phyloP scores from a whole-genome alignment of 2,329 filamentous ascomycete species.

The Simplicillium aogashimaense region DNA sequence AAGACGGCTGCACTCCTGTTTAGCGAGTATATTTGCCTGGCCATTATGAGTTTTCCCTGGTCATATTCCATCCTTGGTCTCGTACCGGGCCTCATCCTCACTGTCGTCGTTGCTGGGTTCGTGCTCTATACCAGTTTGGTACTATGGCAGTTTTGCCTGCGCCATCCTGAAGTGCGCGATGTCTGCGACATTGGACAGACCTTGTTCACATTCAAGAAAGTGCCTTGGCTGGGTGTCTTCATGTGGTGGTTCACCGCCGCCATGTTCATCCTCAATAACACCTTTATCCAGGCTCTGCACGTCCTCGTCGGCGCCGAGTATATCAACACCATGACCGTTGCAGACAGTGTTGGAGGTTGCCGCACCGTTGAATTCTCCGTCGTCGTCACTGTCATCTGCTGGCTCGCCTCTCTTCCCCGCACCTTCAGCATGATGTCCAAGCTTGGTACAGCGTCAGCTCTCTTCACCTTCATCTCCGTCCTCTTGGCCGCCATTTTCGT shows the following conservation, averaged over 20 bases:
- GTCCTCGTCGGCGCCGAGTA: slow-evolving; percentile 80
- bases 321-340: slow-evolving; percentile 75
- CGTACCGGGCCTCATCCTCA: slow-evolving; percentile 75
- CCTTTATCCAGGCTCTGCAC: slow-evolving; percentile 76
- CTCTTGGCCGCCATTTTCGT: slow-evolving; percentile 76
- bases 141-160: slow-evolving; percentile 76
- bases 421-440: slow-evolving; percentile 76
- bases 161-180: slow-evolving; percentile 84
- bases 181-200: slow-evolving; percentile 94
- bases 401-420: slow-evolving; percentile 69
- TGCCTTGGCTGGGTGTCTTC: slow-evolving; percentile 39
- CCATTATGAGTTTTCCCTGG: slow-evolving; percentile 93
- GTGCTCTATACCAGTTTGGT: slow-evolving; percentile 66
- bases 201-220: slow-evolving; percentile 77
- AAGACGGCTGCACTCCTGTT: slow-evolving; percentile 90
- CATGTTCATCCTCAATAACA: slow-evolving; percentile 93
- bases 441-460: slow-evolving; percentile 67
- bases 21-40: slow-evolving; percentile 87
- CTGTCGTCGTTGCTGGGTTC: slow-evolving; percentile 63
- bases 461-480: slow-evolving; percentile 87
- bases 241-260: slow-evolving; percentile 50
- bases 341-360: slow-evolving; percentile 48
- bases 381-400: slow-evolving; percentile 66
- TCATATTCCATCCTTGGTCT: slow-evolving; percentile 83
- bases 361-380: slow-evolving; percentile 76